Conservation (phyloP, 176 grass and related monocot genomes). For the Lolium perenne region DNA sequence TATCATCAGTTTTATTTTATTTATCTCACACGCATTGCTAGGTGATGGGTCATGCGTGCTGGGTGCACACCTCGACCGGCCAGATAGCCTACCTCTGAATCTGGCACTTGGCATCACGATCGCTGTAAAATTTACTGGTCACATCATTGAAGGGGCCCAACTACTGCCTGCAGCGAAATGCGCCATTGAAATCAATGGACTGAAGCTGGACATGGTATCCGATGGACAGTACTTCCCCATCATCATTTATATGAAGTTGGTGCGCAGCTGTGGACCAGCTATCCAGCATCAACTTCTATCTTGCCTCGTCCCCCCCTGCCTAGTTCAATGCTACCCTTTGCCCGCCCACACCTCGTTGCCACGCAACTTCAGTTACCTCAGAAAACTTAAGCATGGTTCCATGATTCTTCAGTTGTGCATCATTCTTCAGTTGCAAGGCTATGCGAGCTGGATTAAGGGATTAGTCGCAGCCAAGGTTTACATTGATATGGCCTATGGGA, state of each 20-base stretch:
- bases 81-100: background rate
- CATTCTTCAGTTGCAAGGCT: slow-evolving; percentile 5
- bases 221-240: slow-evolving; percentile 30
- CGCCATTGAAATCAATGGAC: slow-evolving; percentile 15
- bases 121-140: slow-evolving; percentile 7
- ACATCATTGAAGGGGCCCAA: background rate
- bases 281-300: slow-evolving; percentile 26
- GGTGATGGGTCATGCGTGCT: background rate
- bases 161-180: slow-evolving; percentile 6
- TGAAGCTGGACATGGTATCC: slow-evolving; percentile 8
- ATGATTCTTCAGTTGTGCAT: slow-evolving; percentile 26
- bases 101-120: background rate
- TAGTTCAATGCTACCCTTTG: slow-evolving; percentile 30
- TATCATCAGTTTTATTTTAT: slow-evolving; percentile 31
- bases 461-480: background rate
- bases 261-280: slow-evolving; percentile 43
- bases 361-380: slow-evolving; percentile 3
- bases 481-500: slow-evolving; percentile 1
- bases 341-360: slow-evolving; percentile 21
- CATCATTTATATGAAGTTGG: slow-evolving; percentile 47
- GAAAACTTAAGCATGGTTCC: background rate
- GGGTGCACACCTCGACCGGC: background rate
- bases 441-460: slow-evolving; percentile 21
- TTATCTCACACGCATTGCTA: slow-evolving; percentile 30
- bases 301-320: slow-evolving; percentile 17